Conservation (phyloP, 163 green algal genomes). For the Volvox carteri region DNA sequence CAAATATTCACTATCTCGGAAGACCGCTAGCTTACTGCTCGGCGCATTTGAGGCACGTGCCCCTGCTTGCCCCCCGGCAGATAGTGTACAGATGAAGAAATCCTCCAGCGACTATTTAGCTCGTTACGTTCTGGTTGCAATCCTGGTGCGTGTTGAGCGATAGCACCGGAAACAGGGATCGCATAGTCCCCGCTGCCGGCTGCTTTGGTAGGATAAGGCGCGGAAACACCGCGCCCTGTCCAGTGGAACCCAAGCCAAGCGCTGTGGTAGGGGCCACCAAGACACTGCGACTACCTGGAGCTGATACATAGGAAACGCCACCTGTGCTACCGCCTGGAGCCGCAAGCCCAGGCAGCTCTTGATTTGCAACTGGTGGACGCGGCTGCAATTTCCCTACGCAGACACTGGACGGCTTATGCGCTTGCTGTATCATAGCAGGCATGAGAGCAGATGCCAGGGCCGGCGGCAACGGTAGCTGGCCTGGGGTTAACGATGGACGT, state of each 20-base stretch:
- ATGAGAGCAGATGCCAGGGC: slow-evolving; percentile 25
- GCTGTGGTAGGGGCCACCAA: background rate
- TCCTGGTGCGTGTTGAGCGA: background rate
- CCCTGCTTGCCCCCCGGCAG: background rate
- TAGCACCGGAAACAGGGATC: slow-evolving; percentile 30
- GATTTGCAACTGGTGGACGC: background rate
- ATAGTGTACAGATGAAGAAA: background rate
- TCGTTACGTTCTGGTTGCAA: background rate
- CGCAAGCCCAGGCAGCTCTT: background rate
- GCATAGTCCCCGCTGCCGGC: background rate
- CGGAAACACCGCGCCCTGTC: background rate
- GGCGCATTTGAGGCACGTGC: background rate
- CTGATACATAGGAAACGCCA: background rate
- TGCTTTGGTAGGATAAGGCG: slow-evolving; percentile 2
- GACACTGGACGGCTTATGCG: background rate
- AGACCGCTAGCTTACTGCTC: background rate
- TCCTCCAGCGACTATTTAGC: background rate
- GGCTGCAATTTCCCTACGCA: background rate
- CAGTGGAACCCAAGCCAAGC: background rate
- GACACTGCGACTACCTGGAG: background rate
- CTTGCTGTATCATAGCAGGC: background rate
- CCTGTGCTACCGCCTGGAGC: background rate
- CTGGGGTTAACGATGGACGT: background rate
- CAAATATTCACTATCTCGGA: background rate
- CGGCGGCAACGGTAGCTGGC: background rate